Evolutionary conservation across 768 basidiomycete species (phyloP), one percentile per base, ranked within the genome.

Genomic region (Lanmaoa pseudosensibilis): DNA sequence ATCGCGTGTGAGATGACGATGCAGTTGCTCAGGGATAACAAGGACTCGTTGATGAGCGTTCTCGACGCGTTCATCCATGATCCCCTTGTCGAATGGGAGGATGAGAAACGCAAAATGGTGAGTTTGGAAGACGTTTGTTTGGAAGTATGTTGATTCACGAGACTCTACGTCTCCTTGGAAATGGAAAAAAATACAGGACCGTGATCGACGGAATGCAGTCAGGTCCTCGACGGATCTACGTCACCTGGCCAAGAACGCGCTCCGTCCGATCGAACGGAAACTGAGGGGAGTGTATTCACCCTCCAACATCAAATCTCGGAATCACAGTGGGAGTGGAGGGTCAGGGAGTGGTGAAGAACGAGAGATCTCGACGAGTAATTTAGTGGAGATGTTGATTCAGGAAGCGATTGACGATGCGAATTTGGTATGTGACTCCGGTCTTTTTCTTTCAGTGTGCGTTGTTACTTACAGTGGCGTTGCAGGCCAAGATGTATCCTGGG

Each of bases 21-120:
- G 77, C 83, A 88, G 56, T 74, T 97, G 37, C 79, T 99, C 25
- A 85, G 94, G 32, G 84, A 88, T 60, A 94, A 98, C 78, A 90
- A 87, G 71, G 94, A 98, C 68, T 88, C 87, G 40, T 77, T 99
- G 53, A 94, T 94, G 88, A 95, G 87, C 69, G 92, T 98, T 0
- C 81, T 99, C 38, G 96, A 98, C 67, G 92, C 97, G 2, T 98
- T 98, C 70, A 85, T 95, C 32, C 96, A 98, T 64, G 97, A 99
- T 70, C 97, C 97, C 1, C 80, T 99, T 3, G 88, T 95, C 33
- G 96, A 98, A 71, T 98, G 94, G 92, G 89, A 92, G 58, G 87
- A 92, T 41, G 86, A 90, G 69, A 86, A 84, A 58, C 81, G 85
- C 15, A 87, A 83, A 65, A 73, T 84, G 69, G 84, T 86, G 57